A percentile compares a stretch with the other conserved stretches of the same genome.
phyloP scores from a whole-genome alignment of 2,329 filamentous ascomycete species.

The Beauveria varroae region DNA sequence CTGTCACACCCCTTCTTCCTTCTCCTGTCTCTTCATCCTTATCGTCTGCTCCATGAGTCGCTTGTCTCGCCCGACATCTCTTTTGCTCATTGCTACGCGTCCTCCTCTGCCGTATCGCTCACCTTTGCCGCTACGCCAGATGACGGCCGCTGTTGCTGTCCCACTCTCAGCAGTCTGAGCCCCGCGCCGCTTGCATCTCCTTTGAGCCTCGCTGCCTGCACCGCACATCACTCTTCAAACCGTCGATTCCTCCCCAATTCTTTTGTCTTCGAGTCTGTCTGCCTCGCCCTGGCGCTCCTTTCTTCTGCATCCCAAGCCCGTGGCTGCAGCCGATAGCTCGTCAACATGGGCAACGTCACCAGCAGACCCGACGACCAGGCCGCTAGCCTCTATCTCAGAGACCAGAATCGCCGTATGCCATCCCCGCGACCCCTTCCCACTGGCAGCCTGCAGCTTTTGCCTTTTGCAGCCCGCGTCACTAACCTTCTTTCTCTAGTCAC shows the following conservation, averaged over 20 bases:
- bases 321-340: slow-evolving; percentile 6
- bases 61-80: background rate
- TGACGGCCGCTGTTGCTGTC: slow-evolving; percentile 17
- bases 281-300: background rate
- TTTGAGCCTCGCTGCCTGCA: background rate
- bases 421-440: slow-evolving; percentile 15
- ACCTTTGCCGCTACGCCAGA: slow-evolving; percentile 15
- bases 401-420: slow-evolving; percentile 80
- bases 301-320: background rate
- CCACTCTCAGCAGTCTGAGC: slow-evolving; percentile 19
- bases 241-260: background rate
- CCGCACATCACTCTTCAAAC: background rate
- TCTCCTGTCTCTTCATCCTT: background rate
- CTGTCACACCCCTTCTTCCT: background rate
- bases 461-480: slow-evolving; percentile 4
- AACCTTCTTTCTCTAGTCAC: slow-evolving; percentile 53
- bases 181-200: slow-evolving; percentile 17
- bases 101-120: slow-evolving; percentile 9
- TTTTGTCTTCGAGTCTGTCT: background rate
- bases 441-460: background rate
- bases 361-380: slow-evolving; percentile 77
- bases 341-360: slow-evolving; percentile 83
- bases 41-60: slow-evolving; percentile 5
- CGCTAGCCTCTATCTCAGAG: slow-evolving; percentile 72
- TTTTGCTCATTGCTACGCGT: slow-evolving; percentile 16